Percentiles rank a stretch among this genome's conserved stretches.
phyloP scores from a whole-genome alignment of 1,284 basidiomycete genomes.

The Schizopora paradoxa region DNA sequence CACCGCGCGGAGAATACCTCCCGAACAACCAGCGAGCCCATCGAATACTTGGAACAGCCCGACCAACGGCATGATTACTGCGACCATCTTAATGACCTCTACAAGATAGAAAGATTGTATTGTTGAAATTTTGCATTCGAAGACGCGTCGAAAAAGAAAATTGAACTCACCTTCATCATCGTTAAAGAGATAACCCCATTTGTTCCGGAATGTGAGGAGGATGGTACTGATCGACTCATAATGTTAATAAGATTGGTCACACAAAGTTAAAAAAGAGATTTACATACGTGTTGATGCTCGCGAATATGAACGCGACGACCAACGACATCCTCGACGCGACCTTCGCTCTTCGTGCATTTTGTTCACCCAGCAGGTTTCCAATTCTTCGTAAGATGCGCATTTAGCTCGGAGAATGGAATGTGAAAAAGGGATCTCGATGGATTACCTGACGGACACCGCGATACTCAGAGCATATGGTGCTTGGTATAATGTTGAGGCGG shows the following conservation, averaged over 20 bases:
- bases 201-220: constrained; percentile 66
- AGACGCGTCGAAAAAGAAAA: neutral
- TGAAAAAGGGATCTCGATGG: constrained; percentile 16
- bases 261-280: constrained; percentile 2
- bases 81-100: constrained; percentile 63
- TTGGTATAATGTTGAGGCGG: constrained; percentile 76
- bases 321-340: constrained; percentile 60
- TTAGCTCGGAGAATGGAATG: neutral
- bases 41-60: constrained; percentile 83
- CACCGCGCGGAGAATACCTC: constrained; percentile 72
- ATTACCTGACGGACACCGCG: constrained; percentile 77
- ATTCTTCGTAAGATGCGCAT: constrained; percentile 44
- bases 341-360: constrained; percentile 60
- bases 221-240: constrained; percentile 40
- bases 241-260: neutral
- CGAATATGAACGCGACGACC: constrained; percentile 53
- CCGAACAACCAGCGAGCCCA: constrained; percentile 61
- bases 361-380: constrained; percentile 78
- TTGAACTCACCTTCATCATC: constrained; percentile 55
- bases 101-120: constrained; percentile 2
- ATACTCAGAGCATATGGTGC: constrained; percentile 79
- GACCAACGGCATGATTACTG: constrained; percentile 68
- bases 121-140: neutral
- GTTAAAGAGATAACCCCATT: constrained; percentile 84
- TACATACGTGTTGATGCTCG: constrained; percentile 55